These are phyloP conservation scores for Aspergillus pseudotamarii DNA, from an alignment of 2,329 filamentous ascomycete species.

Conservation along the genomic window DNA sequence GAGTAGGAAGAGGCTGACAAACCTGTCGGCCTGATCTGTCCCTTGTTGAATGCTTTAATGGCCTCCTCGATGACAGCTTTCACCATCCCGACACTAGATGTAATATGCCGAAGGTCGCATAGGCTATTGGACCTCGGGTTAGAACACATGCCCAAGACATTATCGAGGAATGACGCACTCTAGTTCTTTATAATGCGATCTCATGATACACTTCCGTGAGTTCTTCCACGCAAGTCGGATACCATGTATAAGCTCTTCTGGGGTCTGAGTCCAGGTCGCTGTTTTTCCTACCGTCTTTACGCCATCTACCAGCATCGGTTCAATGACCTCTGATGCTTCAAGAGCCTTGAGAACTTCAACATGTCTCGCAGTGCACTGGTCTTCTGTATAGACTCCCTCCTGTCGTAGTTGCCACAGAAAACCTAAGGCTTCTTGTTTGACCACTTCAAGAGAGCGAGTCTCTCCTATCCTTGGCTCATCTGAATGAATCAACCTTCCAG, in stretches of 20 bases:
- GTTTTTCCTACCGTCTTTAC: constrained; percentile 2
- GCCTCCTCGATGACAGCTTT: neutral
- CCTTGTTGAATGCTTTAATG: constrained; percentile 1
- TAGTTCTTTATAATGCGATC: constrained; percentile 3
- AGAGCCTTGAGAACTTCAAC: neutral
- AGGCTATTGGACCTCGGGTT: neutral
- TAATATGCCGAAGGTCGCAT: constrained; percentile 3
- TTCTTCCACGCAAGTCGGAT: constrained; percentile 6
- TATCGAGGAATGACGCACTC: neutral
- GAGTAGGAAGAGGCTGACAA: neutral
- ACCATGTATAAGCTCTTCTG: constrained; percentile 2
- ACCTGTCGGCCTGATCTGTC: constrained; percentile 8
- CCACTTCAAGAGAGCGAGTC: constrained; percentile 1
- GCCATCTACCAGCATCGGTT: neutral
- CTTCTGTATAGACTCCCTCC: constrained; percentile 5
- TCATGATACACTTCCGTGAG: constrained; percentile 8
- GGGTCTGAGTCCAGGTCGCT: neutral
- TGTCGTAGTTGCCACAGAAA: constrained; percentile 4
- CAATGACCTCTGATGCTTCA: neutral
- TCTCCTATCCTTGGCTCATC: constrained; percentile 5
- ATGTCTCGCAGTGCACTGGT: neutral
- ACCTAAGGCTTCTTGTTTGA: neutral
- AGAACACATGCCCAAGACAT: neutral
- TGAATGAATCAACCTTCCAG: constrained; percentile 1
- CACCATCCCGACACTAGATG: neutral